Evolutionary conservation across 495 filamentous ascomycete species (phyloP).

Genomic region (Podospora conica): DNA sequence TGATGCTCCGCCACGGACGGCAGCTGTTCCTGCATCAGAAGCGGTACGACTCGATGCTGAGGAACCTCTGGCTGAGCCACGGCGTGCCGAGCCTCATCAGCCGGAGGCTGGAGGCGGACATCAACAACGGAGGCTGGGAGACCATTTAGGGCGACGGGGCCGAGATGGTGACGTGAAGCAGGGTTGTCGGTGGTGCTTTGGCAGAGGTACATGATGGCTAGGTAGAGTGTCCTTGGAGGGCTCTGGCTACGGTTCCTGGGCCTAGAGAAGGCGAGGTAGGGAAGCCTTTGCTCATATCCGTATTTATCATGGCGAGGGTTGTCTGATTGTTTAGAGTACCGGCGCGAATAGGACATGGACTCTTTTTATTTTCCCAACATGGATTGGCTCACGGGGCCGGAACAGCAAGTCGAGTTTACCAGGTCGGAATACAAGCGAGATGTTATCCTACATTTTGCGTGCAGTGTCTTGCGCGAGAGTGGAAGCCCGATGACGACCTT

Average conservation of each 20-base stretch:
- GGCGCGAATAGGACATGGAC: neutral
- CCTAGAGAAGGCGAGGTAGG: too few relatives aligned
- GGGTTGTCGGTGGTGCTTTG: too few relatives aligned
- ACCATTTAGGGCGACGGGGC: constrained; percentile 37
- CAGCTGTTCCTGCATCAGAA: constrained; percentile 91
- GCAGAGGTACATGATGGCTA: neutral
- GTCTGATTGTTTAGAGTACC: neutral
- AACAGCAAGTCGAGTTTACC: neutral
- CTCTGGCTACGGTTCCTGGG: too few relatives aligned
- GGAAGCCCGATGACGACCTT: neutral
- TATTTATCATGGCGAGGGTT: neutral
- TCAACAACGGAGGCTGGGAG: constrained; percentile 97
- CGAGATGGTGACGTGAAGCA: neutral
- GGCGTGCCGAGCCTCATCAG: constrained; percentile 83
- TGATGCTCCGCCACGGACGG: constrained; percentile 69
- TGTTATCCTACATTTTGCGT: neutral
- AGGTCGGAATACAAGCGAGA: neutral
- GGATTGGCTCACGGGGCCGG: neutral
- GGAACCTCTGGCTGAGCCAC: constrained; percentile 83
- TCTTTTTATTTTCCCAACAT: neutral
- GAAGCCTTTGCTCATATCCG: too few relatives aligned
- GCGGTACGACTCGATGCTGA: constrained; percentile 80
- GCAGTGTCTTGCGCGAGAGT: neutral
- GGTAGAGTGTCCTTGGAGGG: too few relatives aligned
- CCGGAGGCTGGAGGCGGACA: constrained; percentile 83